Evolutionary conservation across 805 yeast genomes (phyloP).

Genomic region (Schwanniomyces sp.): DNA sequence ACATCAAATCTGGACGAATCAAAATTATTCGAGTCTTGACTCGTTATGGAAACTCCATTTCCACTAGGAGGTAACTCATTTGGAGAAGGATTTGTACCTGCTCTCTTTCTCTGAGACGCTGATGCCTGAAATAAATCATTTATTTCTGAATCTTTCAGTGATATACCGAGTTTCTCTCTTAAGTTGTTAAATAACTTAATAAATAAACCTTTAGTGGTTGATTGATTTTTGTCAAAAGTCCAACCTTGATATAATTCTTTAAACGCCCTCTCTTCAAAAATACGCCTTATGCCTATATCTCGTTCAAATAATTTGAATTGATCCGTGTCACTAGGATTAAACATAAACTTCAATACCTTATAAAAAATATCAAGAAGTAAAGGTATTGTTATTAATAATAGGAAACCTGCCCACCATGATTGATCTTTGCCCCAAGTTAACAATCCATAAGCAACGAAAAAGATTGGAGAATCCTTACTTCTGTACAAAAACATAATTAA

Average conservation of each 20-base stretch:
- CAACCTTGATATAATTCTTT: conserved; percentile 77
- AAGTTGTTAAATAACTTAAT: conserved; percentile 6
- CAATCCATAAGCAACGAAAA: conserved; percentile 70
- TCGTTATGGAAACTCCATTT: conserved; percentile 26
- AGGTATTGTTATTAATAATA: conserved; percentile 58
- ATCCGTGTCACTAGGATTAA: conserved; percentile 75
- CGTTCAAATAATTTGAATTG: conserved; percentile 76
- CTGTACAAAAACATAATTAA: conserved; percentile 69
- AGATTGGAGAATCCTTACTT: conserved; percentile 54
- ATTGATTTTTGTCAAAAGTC: conserved; percentile 58
- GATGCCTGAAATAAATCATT: conserved; percentile 31
- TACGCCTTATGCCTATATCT: conserved; percentile 60
- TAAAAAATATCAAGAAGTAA: conserved; percentile 64
- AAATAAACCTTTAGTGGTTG: conserved; percentile 13
- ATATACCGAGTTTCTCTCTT: conserved; percentile 19
- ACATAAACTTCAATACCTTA: conserved; percentile 53
- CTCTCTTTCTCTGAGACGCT: conserved; percentile 45
- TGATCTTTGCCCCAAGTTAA: conserved; percentile 74
- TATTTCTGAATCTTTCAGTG: background rate
- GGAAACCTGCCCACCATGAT: conserved; percentile 83
- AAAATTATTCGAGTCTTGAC: conserved; percentile 31
- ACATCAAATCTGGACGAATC: conserved; percentile 47
- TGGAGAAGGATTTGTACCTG: conserved; percentile 46
- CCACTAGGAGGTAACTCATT: conserved; percentile 54
- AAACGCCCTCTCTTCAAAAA: conserved; percentile 71